Evolutionary conservation across 768 basidiomycete species (phyloP).

Genomic region (Tylopilus sp.): DNA sequence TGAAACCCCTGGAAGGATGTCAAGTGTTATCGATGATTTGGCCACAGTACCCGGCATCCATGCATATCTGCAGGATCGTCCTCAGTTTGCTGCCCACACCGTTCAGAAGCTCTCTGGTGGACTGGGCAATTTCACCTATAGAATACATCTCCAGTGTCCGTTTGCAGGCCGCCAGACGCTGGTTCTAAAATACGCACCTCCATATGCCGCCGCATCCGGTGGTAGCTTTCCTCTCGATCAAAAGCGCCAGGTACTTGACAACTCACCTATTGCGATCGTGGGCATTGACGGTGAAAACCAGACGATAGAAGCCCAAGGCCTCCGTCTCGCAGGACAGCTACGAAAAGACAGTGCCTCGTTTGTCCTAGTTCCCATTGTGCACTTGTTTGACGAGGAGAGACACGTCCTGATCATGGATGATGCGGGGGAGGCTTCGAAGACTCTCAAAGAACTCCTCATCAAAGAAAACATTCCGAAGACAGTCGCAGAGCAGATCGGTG

Average conservation of each 20-base stretch:
- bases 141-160: slow-evolving; percentile 42
- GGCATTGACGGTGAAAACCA: slow-evolving; percentile 32
- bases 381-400: slow-evolving; percentile 45
- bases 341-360: slow-evolving; percentile 31
- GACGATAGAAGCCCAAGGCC: slow-evolving; percentile 45
- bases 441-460: slow-evolving; percentile 41
- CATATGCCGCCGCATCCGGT: slow-evolving; percentile 34
- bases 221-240: slow-evolving; percentile 34
- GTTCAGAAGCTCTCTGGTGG: slow-evolving; percentile 50
- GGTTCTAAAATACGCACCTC: slow-evolving; percentile 57
- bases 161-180: slow-evolving; percentile 44
- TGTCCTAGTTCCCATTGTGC: slow-evolving; percentile 47
- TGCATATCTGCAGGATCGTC: slow-evolving; percentile 44
- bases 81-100: slow-evolving; percentile 40
- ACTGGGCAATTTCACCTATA: slow-evolving; percentile 52
- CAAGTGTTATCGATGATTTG: slow-evolving; percentile 21
- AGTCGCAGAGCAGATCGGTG: slow-evolving; percentile 45
- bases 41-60: slow-evolving; percentile 30
- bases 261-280: not conserved
- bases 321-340: slow-evolving; percentile 40
- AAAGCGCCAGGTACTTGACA: slow-evolving; percentile 49
- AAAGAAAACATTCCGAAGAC: slow-evolving; percentile 29
- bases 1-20: slow-evolving; percentile 11
- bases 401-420: slow-evolving; percentile 65
- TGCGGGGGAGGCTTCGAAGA: slow-evolving; percentile 37